Evolutionary conservation across 1,284 basidiomycete genomes (phyloP), one percentile per base, ranked within the genome.

Genomic region (Melampsora americana): DNA sequence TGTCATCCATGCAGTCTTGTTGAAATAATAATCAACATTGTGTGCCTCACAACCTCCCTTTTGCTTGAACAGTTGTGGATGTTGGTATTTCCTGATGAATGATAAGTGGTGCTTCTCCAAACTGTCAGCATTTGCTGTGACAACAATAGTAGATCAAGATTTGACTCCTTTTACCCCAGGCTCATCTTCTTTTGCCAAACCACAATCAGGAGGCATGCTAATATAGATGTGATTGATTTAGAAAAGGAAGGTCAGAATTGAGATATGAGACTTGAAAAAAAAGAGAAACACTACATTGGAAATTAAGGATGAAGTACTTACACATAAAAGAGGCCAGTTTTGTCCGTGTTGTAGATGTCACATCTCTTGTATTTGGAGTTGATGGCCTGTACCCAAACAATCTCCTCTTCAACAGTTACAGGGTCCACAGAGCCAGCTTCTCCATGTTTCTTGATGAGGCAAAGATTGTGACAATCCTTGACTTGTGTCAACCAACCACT

Each of bases 121-220:
- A 5, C 70, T 42, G 39, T 48, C 48, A 20, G 61, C 23, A 18
- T 65, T 72, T 28, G 23, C 23, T n/a, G 48, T 28, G 4, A 66
- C 35, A 6, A 35, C 62, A 66, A 72, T 23, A 26, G 70, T 72
- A 14, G 65, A 12, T 2, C 35, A 23, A 16, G 70, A 32, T 48
- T 72, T 72, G 30, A 64, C 64, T 20, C 26, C 42, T 42, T 72
- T 72, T 9, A 72, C 4, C 1, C 70, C 70, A 28, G 35, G 30
- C 1, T 20, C 23, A n/a, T 66, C 1, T 18, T 65, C 50, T 30
- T 30, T 48, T 1, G 70, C 61, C 12, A 72, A 32, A 30, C 61
- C 46, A 9, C 16, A 23, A 66, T 72, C 70, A 6, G 60, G 70
- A 65, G 70, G 70, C 70, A 72, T 72, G 5, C 70, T 72, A 32